These are phyloP conservation scores for Triangularia setosa DNA, from an alignment of 2,329 filamentous ascomycete species.

Conservation along the genomic window DNA sequence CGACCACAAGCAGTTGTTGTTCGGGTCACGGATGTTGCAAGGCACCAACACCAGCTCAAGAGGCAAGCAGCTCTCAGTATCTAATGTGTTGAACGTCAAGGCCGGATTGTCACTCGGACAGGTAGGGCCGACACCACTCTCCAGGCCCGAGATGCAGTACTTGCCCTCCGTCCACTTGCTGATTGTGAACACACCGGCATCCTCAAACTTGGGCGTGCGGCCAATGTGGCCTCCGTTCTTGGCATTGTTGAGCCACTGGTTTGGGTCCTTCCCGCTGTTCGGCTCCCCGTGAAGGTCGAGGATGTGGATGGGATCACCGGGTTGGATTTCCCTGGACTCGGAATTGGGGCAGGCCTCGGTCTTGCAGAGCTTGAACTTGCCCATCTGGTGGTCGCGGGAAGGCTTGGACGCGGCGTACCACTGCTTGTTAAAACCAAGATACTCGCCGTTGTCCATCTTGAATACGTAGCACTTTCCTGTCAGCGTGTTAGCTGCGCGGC, in stretches of 20 bases:
- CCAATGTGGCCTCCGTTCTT: slow-evolving; percentile 8
- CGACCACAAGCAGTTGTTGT: slow-evolving; percentile 11
- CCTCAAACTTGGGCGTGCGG: not conserved
- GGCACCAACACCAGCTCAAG: slow-evolving; percentile 6
- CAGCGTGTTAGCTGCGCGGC: not conserved
- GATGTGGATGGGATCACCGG: not conserved
- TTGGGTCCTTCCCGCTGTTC: not conserved
- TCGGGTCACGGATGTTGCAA: slow-evolving; percentile 4
- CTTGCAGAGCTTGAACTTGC: slow-evolving; percentile 13
- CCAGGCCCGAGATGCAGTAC: slow-evolving; percentile 9
- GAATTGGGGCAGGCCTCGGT: slow-evolving; percentile 1
- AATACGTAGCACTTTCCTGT: slow-evolving; percentile 11
- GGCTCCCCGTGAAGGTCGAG: slow-evolving; percentile 5
- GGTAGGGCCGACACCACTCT: slow-evolving; percentile 5
- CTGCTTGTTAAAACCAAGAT: slow-evolving; percentile 4
- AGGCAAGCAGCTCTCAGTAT: slow-evolving; percentile 6
- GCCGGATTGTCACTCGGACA: slow-evolving; percentile 6
- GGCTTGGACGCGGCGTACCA: slow-evolving; percentile 2
- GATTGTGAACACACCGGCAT: slow-evolving; percentile 7
- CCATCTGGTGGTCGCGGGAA: not conserved
- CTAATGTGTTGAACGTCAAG: slow-evolving; percentile 9
- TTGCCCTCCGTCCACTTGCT: slow-evolving; percentile 11
- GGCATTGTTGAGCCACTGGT: slow-evolving; percentile 8
- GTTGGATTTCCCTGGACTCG: not conserved
- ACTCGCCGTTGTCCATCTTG: slow-evolving; percentile 8